phyloP scores from a whole-genome alignment of 352 stramenopile genomes.

The Thraustochytrium sp. region DNA sequence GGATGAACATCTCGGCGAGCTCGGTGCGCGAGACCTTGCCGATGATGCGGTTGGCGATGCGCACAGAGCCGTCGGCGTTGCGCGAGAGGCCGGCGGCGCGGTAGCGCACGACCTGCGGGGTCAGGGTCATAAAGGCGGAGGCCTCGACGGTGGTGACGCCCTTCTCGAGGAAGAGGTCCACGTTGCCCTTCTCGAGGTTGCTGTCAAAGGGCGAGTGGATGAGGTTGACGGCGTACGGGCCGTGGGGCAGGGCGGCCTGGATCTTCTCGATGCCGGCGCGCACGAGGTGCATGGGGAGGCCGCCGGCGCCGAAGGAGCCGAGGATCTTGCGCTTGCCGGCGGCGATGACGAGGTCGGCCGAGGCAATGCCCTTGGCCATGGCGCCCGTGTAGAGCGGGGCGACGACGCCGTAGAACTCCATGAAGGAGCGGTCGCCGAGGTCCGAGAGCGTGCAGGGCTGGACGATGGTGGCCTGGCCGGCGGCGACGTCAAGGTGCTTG shows the following conservation, averaged over 20 bases:
- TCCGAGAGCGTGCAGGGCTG: background rate
- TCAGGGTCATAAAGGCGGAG: constrained; percentile 33
- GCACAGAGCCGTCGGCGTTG: constrained; percentile 10
- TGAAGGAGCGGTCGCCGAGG: constrained; percentile 18
- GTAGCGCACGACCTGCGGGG: constrained; percentile 26
- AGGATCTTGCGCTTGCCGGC: constrained; percentile 19
- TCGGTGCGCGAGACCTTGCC: constrained; percentile 26
- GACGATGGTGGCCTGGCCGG: constrained; percentile 19
- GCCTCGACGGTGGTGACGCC: constrained; percentile 35
- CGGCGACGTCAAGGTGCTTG: background rate
- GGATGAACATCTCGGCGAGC: constrained; percentile 30
- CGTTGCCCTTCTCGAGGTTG: constrained; percentile 39
- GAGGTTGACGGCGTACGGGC: constrained; percentile 32
- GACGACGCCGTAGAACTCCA: constrained; percentile 27
- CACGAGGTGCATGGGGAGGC: constrained; percentile 27
- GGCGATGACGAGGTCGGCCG: constrained; percentile 29
- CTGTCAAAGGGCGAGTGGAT: constrained; percentile 35
- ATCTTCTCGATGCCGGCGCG: constrained; percentile 1
- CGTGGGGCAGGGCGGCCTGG: background rate
- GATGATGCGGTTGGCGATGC: constrained; percentile 31
- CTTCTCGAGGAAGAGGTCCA: constrained; percentile 30
- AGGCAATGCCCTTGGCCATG: constrained; percentile 38
- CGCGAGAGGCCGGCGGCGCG: background rate
- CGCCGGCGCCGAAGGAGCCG: constrained; percentile 18
- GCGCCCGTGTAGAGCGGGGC: constrained; percentile 19